Percentiles rank a stretch among this genome's conserved stretches.
Evolutionary conservation across 768 basidiomycete genomes (phyloP).

Genomic region (Sarcodon aspratus): DNA sequence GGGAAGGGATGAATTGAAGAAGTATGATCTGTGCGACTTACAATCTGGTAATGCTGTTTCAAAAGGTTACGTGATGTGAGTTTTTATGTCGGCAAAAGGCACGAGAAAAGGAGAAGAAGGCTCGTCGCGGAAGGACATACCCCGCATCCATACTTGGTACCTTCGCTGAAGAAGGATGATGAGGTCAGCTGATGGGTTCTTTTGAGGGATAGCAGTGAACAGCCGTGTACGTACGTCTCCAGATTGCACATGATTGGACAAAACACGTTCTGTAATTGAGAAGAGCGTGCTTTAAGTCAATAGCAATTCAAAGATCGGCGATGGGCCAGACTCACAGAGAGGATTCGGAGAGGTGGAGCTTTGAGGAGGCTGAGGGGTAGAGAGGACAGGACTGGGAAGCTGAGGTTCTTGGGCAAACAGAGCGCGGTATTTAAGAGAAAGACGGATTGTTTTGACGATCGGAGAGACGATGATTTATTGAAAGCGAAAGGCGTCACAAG

Average conservation of each 20-base stretch:
- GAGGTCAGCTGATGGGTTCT: slow-evolving; percentile 13
- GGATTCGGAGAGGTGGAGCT: slow-evolving; percentile 5
- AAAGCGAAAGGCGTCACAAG: too few relatives aligned
- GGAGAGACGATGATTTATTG: too few relatives aligned
- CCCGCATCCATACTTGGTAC: slow-evolving; percentile 57
- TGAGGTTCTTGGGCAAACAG: slow-evolving; percentile 8
- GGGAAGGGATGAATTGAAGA: slow-evolving; percentile 4
- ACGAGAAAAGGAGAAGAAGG: slow-evolving; percentile 7
- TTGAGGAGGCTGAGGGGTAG: slow-evolving; percentile 5
- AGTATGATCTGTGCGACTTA: slow-evolving; percentile 19
- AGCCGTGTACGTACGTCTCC: slow-evolving; percentile 20
- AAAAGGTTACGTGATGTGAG: slow-evolving; percentile 3
- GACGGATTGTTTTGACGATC: too few relatives aligned
- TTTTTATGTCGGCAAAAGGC: slow-evolving; percentile 12
- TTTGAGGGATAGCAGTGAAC: slow-evolving; percentile 6
- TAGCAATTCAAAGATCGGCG: slow-evolving; percentile 7
- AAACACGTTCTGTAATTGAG: slow-evolving; percentile 1
- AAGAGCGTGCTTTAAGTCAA: slow-evolving; percentile 6
- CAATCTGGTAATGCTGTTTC: slow-evolving; percentile 56
- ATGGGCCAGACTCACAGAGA: slow-evolving; percentile 5
- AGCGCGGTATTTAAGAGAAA: slow-evolving; percentile 8
- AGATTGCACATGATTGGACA: slow-evolving; percentile 23
- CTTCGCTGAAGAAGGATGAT: slow-evolving; percentile 40
- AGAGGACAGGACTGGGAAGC: slow-evolving; percentile 6
- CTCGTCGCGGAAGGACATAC: background rate